Conservation (phyloP, 441 rosid genomes). For the Pelargonium australe region DNA sequence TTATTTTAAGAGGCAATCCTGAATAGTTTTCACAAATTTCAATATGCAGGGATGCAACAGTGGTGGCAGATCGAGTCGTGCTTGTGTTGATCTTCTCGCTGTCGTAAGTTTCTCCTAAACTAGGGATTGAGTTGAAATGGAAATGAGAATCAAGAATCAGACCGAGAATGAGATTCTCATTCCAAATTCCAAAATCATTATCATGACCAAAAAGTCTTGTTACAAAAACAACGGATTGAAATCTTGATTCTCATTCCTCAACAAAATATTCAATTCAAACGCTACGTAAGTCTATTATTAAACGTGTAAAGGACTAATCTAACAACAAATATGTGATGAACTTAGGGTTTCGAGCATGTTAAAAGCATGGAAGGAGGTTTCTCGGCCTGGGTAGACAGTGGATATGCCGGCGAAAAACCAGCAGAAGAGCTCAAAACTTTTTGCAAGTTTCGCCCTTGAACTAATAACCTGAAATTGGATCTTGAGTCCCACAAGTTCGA, state of each 20-base stretch:
- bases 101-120: conserved; percentile 23
- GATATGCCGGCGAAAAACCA: conserved; percentile 33
- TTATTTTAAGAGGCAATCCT: no score
- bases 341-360: conserved; percentile 37
- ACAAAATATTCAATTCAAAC: no score
- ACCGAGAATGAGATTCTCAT: no score
- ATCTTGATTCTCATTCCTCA: no score
- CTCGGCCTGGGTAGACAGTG: conserved; percentile 49
- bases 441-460: conserved; percentile 31
- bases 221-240: neutral
- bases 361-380: conserved; percentile 47
- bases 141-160: no score
- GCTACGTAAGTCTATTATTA: no score
- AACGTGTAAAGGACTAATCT: no score
- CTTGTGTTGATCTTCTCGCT: conserved; percentile 42
- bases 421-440: conserved; percentile 34
- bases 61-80: conserved; percentile 35
- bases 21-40: neutral
- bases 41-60: conserved; percentile 33
- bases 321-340: neutral
- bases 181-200: no score
- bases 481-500: no score
- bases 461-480: no score
- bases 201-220: no score
- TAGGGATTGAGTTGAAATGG: no score